Evolutionary conservation across 2,329 filamentous ascomycete genomes (phyloP), one percentile per base, ranked within the genome.

Genomic region (Scedosporium apiospermum): DNA sequence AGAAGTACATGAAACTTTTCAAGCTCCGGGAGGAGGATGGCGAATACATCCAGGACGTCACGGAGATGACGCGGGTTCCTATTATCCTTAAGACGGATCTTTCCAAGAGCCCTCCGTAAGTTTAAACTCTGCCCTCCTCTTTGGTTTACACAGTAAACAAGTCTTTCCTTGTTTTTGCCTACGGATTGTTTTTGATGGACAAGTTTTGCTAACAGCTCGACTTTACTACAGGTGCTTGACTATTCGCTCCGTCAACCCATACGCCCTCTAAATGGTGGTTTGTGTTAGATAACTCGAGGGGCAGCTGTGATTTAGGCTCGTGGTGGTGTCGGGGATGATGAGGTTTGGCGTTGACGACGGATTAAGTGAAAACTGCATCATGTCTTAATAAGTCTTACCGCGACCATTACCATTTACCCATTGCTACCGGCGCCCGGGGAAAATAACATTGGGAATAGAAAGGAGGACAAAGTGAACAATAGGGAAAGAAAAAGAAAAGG

Each of bases 41-140:
- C 67, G 90, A 98, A 69, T 96, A 96, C 79, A 97, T 99, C 71
- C 95, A 99, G 78, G 95, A 99, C 75, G 92, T 99, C 67, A 93
- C 88, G 63, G 95, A 99, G 81, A 97, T 99, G 93, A 93, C 91
- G 53, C 85, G 93, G 68, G 90, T 99, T 65, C 95, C 95, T n/a
- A 90, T 99, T 68, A 96, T 99, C 74, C 79, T 99, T 71, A 98
- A 96, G 87, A 98, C 95, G 67, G 95, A 99, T 78, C 84, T 99
- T 71, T 91, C 83, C 78, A 99, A 99, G 90, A 98, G 93, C 80
- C 95, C 95, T 78, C 95, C 95, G 93, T 99, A 89, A 87, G 95
- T 93, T 63, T 6, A 49, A 18, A n/a, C n/a, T n/a, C 23, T 2
- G 2, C 42, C 57, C 42, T 21, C 30, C 55, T 42, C 44, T 34